Evolutionary conservation across 495 filamentous ascomycete species (phyloP), one percentile per base, ranked within the genome.

Genomic region (Penicillium cosmopolitanum): DNA sequence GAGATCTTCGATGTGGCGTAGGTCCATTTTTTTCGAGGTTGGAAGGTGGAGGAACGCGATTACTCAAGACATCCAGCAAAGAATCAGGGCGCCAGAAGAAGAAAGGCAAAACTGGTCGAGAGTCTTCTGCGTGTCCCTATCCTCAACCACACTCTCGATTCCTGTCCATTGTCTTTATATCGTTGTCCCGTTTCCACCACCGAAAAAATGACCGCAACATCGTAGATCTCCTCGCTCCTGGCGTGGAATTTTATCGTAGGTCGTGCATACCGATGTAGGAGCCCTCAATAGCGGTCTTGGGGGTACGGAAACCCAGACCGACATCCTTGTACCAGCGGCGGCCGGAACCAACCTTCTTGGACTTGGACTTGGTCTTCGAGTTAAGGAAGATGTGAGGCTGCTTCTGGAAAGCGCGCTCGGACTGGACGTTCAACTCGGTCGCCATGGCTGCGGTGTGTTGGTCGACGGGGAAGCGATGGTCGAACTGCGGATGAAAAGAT

Each of bases 251-350:
- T 57, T 36, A 66, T 64, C 62, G 67, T 51, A 70, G 65, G 64
- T 76, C 70, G 69, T 73, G 65, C 92, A 82, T 96, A 98, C 94
- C 94, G 79, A 99, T 99, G 84, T 97, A 99, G 77, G 78, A 88
- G 75, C 95, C 95, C 82, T 97, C 93, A 85, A 99, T 98, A 71
- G 95, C 95, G 68, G 84, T 90, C 87, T 91, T 93, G 74, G 95
- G 95, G 75, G 96, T 98, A 80, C 90, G 87, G 88, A 99, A 98
- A 68, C 95, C 95, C 78, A 99, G 83, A 76, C 95, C 95, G 74
- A 99, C 91, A 73, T 99, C 96, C 90, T 99, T 99, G 81, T 93
- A 98, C 93, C 93, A 99, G 92, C 95, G 88, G 72, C 93, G 87
- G 66, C 89, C 90, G 86, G 96, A 93, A 73, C 91, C 92, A 66